Evolutionary conservation across 345 rosid genomes (phyloP), one percentile per base, ranked within the genome.

Genomic region (Rhodamnia rubescens): DNA sequence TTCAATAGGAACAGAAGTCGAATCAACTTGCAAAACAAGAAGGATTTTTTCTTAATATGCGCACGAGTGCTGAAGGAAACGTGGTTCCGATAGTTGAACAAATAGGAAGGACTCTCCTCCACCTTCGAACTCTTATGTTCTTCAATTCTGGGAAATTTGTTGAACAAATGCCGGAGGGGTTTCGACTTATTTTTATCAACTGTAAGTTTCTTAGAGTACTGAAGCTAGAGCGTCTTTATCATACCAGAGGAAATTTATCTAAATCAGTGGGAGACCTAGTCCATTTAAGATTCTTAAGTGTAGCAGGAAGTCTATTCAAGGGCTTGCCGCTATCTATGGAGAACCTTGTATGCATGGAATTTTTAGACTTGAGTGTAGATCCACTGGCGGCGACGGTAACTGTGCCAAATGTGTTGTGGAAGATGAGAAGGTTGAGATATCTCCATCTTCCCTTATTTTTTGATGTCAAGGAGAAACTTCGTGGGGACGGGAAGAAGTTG

Each of bases 91-190:
- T 20, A 18, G 1, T 27, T n/a, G 15, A 61, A 14, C 2, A 4
- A 61, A 3, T 0, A 6, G 10, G 5, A 27, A 61, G 21, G 74
- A 61, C 40, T 1, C 0, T 27, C 5, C 40, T 87, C 56, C 87
- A 85, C 24, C 83, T 87, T 55, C 89, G 90, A 29, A 90, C 95
- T 84, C 91, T 91, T 51, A 22, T 88, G 50, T 86, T 84, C 69
- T 61, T 92, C 22, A 4, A 1, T 47, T 47, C 49, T 1, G 49
- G 49, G 10, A 36, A 49, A 61, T 87, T 21, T 47, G 69, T 40
- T 11, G 14, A 7, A 29, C 24, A 69, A 9, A 56, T 36, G 80
- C 88, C 87, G 88, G 56, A 59, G 57, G 13, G 24, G 12, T 32
- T 86, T 61, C 22, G 32, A 64, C 64, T 82, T 47, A 26, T 59